These are phyloP conservation scores for Cercospora berteroae DNA, from an alignment of 2,329 filamentous ascomycete genomes.

Conservation along the genomic window DNA sequence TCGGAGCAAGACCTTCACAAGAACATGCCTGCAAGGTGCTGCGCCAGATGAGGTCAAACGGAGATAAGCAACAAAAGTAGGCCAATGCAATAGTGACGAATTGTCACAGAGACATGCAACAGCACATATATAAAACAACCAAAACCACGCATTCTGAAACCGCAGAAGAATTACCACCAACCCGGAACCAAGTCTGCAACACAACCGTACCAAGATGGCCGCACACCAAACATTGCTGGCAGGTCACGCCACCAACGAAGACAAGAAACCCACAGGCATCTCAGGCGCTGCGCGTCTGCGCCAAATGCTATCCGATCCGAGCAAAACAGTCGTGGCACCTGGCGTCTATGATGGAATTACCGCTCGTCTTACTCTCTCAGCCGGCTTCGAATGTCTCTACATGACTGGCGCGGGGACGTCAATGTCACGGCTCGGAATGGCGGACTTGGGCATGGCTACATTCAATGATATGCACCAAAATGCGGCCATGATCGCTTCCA, in stretches of 20 bases:
- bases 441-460: slow-evolving; percentile 62
- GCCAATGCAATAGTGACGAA: neutral
- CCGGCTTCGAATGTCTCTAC: slow-evolving; percentile 65
- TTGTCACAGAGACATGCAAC: neutral
- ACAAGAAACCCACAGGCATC: slow-evolving; percentile 12
- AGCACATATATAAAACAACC: neutral
- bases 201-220: slow-evolving; percentile 1
- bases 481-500: slow-evolving; percentile 63
- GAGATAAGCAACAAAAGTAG: neutral
- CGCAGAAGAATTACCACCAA: neutral
- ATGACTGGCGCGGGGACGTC: slow-evolving; percentile 66
- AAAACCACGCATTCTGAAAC: neutral
- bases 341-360: slow-evolving; percentile 69
- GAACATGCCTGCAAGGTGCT: neutral
- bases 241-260: slow-evolving; percentile 18
- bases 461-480: slow-evolving; percentile 63
- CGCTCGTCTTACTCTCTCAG: slow-evolving; percentile 59
- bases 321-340: slow-evolving; percentile 54
- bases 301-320: slow-evolving; percentile 34
- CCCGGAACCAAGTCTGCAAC: neutral
- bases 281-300: slow-evolving; percentile 32
- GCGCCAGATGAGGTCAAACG: neutral
- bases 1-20: neutral
- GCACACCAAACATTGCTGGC: slow-evolving; percentile 22
- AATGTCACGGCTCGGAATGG: slow-evolving; percentile 60